Conservation (phyloP, 1,284 basidiomycete genomes). For the Cutaneotrichosporon curvatum region DNA sequence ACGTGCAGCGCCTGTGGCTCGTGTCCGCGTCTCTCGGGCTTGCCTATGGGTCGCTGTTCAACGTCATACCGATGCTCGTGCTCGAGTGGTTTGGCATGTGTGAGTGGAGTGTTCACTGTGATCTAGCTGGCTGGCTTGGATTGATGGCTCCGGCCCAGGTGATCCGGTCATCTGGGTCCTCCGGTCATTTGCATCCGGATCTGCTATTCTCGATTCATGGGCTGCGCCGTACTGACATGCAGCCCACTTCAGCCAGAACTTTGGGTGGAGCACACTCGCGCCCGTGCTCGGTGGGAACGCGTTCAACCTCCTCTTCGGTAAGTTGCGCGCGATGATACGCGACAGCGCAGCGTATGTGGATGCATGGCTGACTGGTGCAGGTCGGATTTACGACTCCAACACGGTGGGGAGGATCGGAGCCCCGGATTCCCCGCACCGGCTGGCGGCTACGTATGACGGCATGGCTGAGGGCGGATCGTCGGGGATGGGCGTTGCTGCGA, state of each 20-base stretch:
- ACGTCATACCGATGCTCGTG: slow-evolving; percentile 64
- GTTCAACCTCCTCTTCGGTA: slow-evolving; percentile 75
- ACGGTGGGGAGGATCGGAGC: slow-evolving; percentile 35
- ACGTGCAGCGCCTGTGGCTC: slow-evolving; percentile 62
- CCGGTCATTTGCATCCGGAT: too few species aligned
- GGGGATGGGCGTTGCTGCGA: too few species aligned
- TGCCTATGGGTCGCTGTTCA: slow-evolving; percentile 72
- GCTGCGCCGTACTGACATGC: background rate
- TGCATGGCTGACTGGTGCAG: slow-evolving; percentile 5
- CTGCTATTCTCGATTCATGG: too few species aligned
- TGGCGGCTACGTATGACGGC: too few species aligned
- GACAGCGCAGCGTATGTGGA: background rate
- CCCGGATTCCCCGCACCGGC: background rate
- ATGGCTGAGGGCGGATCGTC: too few species aligned
- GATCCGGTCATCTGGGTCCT: too few species aligned
- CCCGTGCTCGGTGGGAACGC: slow-evolving; percentile 76
- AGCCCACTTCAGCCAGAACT: slow-evolving; percentile 59
- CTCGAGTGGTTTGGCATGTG: slow-evolving; percentile 83
- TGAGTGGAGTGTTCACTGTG: too few species aligned
- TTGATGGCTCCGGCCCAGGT: background rate
- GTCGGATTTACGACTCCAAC: slow-evolving; percentile 64
- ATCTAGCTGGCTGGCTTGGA: background rate
- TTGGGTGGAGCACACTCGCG: slow-evolving; percentile 68
- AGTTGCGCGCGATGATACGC: background rate
- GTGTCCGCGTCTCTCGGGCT: slow-evolving; percentile 66